A percentile compares a stretch with the other conserved stretches of the same genome.
These are phyloP conservation scores for Candida sanyaensis DNA, from an alignment of 1,139 yeast genomes.

Conservation along the genomic window DNA sequence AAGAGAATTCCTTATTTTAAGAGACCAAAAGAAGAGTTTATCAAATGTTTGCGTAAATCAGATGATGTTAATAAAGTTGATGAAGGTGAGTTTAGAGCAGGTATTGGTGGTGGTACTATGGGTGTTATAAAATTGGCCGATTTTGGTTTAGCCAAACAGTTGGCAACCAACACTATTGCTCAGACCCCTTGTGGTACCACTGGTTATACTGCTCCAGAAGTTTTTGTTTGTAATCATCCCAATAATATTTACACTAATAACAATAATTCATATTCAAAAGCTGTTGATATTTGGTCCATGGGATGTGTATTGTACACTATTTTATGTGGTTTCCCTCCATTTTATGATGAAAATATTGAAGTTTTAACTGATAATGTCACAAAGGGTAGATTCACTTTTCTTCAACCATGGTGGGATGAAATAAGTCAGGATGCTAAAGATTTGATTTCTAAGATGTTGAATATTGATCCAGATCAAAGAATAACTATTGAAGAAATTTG, in stretches of 20 bases:
- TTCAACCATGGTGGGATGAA: constrained; percentile 98
- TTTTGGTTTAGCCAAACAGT: constrained; percentile 87
- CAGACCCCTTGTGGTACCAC: constrained; percentile 66
- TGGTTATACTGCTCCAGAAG: constrained; percentile 88
- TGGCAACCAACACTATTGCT: constrained; percentile 22
- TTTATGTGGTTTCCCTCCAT: constrained; percentile 95
- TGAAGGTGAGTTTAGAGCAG: constrained; percentile 80
- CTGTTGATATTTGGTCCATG: constrained; percentile 95
- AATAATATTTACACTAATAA: constrained; percentile 27
- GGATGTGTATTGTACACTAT: constrained; percentile 92
- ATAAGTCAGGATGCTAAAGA: constrained; percentile 76
- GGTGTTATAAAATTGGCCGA: constrained; percentile 88
- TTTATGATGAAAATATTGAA: constrained; percentile 85
- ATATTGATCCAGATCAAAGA: constrained; percentile 65
- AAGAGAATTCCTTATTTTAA: constrained; percentile 48
- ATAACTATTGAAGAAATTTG: constrained; percentile 66
- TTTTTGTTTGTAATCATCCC: constrained; percentile 52
- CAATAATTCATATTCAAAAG: constrained; percentile 81
- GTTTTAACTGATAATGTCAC: constrained; percentile 82
- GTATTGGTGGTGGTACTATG: constrained; percentile 88
- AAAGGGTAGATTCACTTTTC: constrained; percentile 77
- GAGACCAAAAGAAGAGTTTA: constrained; percentile 41
- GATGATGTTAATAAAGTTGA: constrained; percentile 80
- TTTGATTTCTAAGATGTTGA: constrained; percentile 55
- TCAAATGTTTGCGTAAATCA: constrained; percentile 54